phyloP scores from a whole-genome alignment of 176 grass and related monocot genomes.

The Hordeum vulgare region DNA sequence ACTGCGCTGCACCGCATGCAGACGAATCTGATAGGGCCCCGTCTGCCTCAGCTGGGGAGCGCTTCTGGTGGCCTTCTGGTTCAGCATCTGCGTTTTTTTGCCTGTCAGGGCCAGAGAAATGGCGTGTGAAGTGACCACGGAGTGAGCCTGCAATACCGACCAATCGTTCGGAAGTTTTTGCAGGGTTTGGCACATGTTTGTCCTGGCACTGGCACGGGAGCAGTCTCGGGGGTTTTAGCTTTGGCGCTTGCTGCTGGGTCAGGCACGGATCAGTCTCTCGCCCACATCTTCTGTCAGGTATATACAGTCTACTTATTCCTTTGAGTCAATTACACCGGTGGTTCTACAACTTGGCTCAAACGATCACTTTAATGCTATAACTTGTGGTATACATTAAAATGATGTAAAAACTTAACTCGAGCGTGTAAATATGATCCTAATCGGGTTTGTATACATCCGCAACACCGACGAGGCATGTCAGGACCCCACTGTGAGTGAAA shows the following conservation, averaged over 20 bases:
- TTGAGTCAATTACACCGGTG: too few relatives aligned
- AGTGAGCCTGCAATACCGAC: background rate
- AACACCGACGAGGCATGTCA: too few relatives aligned
- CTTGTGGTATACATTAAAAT: too few relatives aligned
- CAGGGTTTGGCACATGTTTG: background rate
- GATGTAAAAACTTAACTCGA: too few relatives aligned
- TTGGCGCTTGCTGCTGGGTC: background rate
- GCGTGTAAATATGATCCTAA: too few relatives aligned
- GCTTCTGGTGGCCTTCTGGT: background rate
- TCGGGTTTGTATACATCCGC: too few relatives aligned
- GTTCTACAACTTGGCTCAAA: too few relatives aligned
- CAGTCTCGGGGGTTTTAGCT: background rate
- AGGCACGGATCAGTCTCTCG: too few relatives aligned
- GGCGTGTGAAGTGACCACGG: background rate
- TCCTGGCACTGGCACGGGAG: background rate
- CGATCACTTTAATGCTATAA: too few relatives aligned
- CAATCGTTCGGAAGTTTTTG: background rate
- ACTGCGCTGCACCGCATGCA: background rate
- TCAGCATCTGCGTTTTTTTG: background rate
- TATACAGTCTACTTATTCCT: too few relatives aligned
- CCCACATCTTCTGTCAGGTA: too few relatives aligned
- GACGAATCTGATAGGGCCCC: slow-evolving; percentile 13
- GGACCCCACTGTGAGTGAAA: too few relatives aligned
- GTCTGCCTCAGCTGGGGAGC: background rate
- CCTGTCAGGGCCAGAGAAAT: slow-evolving; percentile 2